Conservation (phyloP, 148 eudicot genomes). For the Talinum fruticosum region DNA sequence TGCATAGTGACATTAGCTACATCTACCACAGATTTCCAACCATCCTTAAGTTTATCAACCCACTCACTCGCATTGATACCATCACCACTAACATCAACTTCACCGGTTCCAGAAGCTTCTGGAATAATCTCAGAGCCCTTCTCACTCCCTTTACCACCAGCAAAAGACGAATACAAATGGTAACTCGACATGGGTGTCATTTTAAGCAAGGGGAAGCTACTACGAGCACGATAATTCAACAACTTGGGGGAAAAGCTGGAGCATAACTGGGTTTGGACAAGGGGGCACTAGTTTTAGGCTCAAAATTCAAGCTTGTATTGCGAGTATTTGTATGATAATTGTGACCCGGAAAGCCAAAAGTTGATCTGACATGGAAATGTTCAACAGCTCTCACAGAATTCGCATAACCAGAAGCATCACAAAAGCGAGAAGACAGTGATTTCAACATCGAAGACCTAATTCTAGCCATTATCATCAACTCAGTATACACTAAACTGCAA, state of each 20-base stretch:
- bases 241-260: constrained; percentile 33
- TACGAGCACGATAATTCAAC: constrained; percentile 25
- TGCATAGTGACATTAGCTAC: constrained; percentile 41
- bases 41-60: constrained; percentile 57
- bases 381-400: constrained; percentile 19
- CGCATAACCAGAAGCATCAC: constrained; percentile 12
- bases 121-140: constrained; percentile 36
- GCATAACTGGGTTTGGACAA: constrained; percentile 24
- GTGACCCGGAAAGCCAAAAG: constrained; percentile 28
- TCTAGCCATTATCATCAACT: constrained; percentile 42
- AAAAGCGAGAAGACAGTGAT: constrained; percentile 18
- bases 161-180: constrained; percentile 45
- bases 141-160: constrained; percentile 44
- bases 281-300: constrained; percentile 22
- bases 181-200: constrained; percentile 32
- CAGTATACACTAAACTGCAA: background rate
- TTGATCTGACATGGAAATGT: constrained; percentile 29
- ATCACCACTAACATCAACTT: constrained; percentile 26
- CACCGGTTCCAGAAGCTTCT: constrained; percentile 43
- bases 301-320: constrained; percentile 21
- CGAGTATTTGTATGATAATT: constrained; percentile 28
- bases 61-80: constrained; percentile 55
- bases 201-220: constrained; percentile 31
- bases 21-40: constrained; percentile 56
- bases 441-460: constrained; percentile 47